Evolutionary conservation across 441 rosid species (phyloP), one percentile per base, ranked within the genome.

Genomic region (Breynia disticha): DNA sequence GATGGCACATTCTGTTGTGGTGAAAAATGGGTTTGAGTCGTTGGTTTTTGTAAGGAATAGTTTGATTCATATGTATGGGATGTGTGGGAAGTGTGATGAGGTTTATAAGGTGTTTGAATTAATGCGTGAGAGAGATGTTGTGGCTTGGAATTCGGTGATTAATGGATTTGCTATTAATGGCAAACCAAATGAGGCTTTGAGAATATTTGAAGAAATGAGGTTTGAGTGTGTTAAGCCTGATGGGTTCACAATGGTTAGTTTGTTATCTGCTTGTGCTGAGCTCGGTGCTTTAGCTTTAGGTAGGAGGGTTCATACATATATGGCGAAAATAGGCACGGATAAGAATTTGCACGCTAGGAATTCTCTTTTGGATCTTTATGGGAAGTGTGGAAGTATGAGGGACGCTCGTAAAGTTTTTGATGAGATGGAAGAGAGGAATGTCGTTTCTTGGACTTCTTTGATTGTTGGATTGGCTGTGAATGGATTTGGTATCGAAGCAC

Each of bases 81-180:
- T 64, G 1, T 83, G 88, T 14, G 93, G 93, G 6, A 55, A 62
- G 0, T 62, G 48, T 2, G 57, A 50, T 12, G 53, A 72, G 61
- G 90, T 90, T 0, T 63, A 76, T 50, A 76, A 78, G 61, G 11
- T 81, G 93, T 88, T 88, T 55, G 87, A 72, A n/a, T 19, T 57
- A 72, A 83, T 89, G 90, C 35, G 52, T 51, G 69, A 62, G 1
- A 84, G 79, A 65, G 95, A 86, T 65, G 49, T 74, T 11, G 89
- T 89, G 11, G 79, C 95, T 41, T 89, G 97, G 95, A 90, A 87
- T 68, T 79, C 89, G 42, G 81, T 86, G 57, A 86, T 89, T 61
- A 83, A 82, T 58, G 95, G 87, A 60, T 83, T 83, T 67, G 81
- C 79, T 11, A 67, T 75, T 18, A 89, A 83, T 39, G 84, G 93